phyloP scores from a whole-genome alignment of 2,329 filamentous ascomycete genomes.

The Huntiella abstrusa region DNA sequence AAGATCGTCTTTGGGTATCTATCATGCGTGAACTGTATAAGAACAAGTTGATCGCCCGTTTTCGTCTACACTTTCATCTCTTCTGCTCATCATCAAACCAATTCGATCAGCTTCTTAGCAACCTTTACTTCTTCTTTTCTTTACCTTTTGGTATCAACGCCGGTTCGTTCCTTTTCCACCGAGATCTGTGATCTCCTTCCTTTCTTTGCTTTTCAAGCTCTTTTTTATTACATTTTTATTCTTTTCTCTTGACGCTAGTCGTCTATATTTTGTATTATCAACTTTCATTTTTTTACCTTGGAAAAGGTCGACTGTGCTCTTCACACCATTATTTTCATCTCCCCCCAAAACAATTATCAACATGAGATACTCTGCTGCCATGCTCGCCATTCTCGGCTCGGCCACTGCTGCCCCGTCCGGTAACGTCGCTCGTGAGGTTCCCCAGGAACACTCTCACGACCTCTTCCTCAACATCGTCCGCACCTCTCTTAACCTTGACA shows the following conservation, averaged over 20 bases:
- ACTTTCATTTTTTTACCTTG: slow-evolving; percentile 1
- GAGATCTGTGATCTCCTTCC: slow-evolving; percentile 11
- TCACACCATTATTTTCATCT: neutral
- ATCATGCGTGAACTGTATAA: neutral
- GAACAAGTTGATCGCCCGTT: neutral
- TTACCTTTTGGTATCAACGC: neutral
- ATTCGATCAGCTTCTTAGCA: neutral
- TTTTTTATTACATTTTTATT: slow-evolving; percentile 1
- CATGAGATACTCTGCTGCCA: slow-evolving; percentile 7
- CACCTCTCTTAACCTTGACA: slow-evolving; percentile 26
- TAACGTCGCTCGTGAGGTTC: slow-evolving; percentile 24
- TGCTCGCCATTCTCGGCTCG: slow-evolving; percentile 12
- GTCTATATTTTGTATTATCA: neutral
- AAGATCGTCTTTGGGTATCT: too few species aligned
- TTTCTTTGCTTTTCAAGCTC: slow-evolving; percentile 5
- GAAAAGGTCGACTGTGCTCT: slow-evolving; percentile 3
- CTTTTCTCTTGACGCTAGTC: slow-evolving; percentile 6
- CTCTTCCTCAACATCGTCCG: slow-evolving; percentile 27
- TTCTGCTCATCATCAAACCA: neutral
- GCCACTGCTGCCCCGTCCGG: slow-evolving; percentile 12
- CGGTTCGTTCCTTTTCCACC: slow-evolving; percentile 8
- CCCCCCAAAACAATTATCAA: neutral
- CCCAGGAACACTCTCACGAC: slow-evolving; percentile 37
- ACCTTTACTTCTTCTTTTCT: neutral
- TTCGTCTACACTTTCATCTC: neutral